Percentiles rank a stretch among this genome's conserved stretches.
These are phyloP conservation scores for Mortierella antarctica DNA, from an alignment of 192 early-diverging fungal genomes.

Conservation along the genomic window DNA sequence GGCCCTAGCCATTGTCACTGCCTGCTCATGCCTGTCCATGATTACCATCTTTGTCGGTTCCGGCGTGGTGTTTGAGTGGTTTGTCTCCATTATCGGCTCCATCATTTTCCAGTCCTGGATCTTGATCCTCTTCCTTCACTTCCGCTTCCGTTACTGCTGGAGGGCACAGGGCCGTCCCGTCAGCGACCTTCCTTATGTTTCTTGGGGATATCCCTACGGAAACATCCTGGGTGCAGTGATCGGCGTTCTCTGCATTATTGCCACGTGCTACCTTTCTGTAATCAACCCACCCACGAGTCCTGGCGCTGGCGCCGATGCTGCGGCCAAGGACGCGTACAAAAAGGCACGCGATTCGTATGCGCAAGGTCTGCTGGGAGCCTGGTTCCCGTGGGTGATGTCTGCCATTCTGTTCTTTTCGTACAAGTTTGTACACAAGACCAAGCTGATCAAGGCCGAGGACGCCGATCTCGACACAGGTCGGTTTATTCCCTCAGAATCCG, in stretches of 20 bases:
- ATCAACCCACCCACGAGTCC: slow-evolving; percentile 54
- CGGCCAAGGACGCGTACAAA: neutral
- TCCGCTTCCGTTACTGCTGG: slow-evolving; percentile 86
- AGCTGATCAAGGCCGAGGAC: slow-evolving; percentile 63
- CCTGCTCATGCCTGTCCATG: slow-evolving; percentile 71
- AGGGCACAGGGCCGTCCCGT: slow-evolving; percentile 73
- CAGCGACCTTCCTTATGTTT: slow-evolving; percentile 66
- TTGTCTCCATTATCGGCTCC: slow-evolving; percentile 74
- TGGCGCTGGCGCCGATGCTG: slow-evolving; percentile 7
- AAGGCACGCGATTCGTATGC: slow-evolving; percentile 2
- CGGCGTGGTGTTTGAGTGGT: slow-evolving; percentile 74
- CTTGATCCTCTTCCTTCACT: slow-evolving; percentile 83
- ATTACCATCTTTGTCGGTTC: slow-evolving; percentile 73
- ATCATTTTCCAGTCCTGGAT: slow-evolving; percentile 87
- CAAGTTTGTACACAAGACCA: slow-evolving; percentile 59
- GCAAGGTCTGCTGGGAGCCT: slow-evolving; percentile 33
- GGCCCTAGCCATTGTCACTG: slow-evolving; percentile 68
- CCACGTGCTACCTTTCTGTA: slow-evolving; percentile 55
- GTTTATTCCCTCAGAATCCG: slow-evolving; percentile 46
- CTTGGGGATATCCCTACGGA: slow-evolving; percentile 62
- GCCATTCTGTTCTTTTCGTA: slow-evolving; percentile 63
- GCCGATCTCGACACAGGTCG: slow-evolving; percentile 71
- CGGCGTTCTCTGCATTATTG: slow-evolving; percentile 70
- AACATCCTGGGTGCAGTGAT: slow-evolving; percentile 70
- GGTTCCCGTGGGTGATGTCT: slow-evolving; percentile 47